Evolutionary conservation across 371 early-diverging fungal species (phyloP), one percentile per base, ranked within the genome.

Genomic region (Lichtheimia ramosa): DNA sequence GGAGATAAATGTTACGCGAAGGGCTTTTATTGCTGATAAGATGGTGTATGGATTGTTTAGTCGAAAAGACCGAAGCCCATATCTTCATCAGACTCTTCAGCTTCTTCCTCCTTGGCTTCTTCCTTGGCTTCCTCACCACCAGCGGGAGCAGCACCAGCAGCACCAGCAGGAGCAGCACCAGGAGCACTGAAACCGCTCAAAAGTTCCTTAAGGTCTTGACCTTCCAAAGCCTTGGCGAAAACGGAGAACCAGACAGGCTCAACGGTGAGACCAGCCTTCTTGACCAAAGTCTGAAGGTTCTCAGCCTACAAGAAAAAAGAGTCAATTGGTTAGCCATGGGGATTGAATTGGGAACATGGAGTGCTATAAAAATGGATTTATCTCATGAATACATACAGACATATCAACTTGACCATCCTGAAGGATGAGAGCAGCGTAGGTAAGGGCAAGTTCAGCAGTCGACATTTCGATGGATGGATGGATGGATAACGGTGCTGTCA

Each of bases 381-480:
- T 53, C 34, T 3, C 18, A 39, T 53, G 34, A 6, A 34, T 28
- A 86, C 92, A 82, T 88, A 95, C 96, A 66, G 96, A 92, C 89
- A 97, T 92, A 69, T 93, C 97, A 81, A 95, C 83, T 73, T 90
- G 87, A 80, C 95, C 98, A 82, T 97, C 98, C 82, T 93, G 88
- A 77, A 98, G 96, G 90, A 97, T 96, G 78, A 98, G 92, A 61
- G 98, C 90, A 66, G 98, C 96, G 91, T 96, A 97, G 67, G 89
- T 91, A 82, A 93, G 86, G 79, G 97, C 97, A 73, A 89, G 88
- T 87, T 96, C 96, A 79, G 88, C 78, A 64, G 62, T 62, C 42
- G 81, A 81, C 80, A 79, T 79, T 66, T 48, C 48, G 54, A 51
- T 48, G 51, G 62, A 68, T 63, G 68, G 63, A 69, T 69, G 69